These are phyloP conservation scores for Carex cristatella DNA, from an alignment of 176 grass and related monocot species.

Conservation along the genomic window DNA sequence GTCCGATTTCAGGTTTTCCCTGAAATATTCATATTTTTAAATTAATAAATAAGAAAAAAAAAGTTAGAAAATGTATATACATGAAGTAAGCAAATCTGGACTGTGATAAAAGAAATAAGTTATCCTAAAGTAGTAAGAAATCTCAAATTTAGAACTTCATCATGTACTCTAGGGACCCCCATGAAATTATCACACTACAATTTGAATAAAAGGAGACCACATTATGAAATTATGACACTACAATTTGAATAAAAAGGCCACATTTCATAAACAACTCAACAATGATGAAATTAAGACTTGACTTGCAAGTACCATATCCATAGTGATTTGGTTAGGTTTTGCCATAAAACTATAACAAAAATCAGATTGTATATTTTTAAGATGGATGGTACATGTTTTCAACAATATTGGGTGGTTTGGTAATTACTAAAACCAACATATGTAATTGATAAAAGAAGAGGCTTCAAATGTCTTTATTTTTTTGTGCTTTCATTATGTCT, in stretches of 20 bases:
- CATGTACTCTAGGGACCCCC: not conserved
- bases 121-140: not conserved
- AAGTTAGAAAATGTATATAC: too few relatives aligned
- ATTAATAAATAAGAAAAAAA: not conserved
- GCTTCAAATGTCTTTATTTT: too few relatives aligned
- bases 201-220: not conserved
- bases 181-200: not conserved
- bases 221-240: not conserved
- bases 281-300: not conserved
- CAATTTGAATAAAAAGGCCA: not conserved
- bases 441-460: not conserved
- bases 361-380: not conserved
- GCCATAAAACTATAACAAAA: not conserved
- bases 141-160: not conserved
- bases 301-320: not conserved
- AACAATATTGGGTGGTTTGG: not conserved
- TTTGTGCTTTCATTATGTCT: too few relatives aligned
- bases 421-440: not conserved
- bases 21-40: slow-evolving; percentile 18
- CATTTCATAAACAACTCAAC: not conserved
- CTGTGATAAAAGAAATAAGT: not conserved
- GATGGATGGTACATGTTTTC: not conserved
- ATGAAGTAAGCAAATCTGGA: not conserved
- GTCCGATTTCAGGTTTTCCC: slow-evolving; percentile 62
- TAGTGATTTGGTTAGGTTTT: not conserved